phyloP scores from a whole-genome alignment of 2,329 filamentous ascomycete genomes.

The Cordyceps farinosa region DNA sequence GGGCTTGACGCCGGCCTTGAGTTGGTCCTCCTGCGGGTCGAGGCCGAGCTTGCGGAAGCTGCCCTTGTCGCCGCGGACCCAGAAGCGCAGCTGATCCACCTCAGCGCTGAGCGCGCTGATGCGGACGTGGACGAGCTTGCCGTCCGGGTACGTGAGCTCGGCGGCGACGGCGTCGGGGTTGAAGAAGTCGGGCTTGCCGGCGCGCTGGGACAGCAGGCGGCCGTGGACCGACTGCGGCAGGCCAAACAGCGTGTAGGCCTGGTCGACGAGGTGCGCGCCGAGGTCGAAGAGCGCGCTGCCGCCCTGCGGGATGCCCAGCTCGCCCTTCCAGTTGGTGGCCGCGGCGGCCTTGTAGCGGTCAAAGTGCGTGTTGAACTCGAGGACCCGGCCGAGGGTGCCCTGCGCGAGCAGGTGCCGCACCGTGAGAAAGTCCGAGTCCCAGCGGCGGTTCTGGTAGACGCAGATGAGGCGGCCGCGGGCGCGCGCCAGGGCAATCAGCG shows the following conservation, averaged over 20 bases:
- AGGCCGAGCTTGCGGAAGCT: constrained; percentile 69
- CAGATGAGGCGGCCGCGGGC: constrained; percentile 52
- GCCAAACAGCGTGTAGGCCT: constrained; percentile 68
- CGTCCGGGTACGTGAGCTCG: constrained; percentile 61
- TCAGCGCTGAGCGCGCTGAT: constrained; percentile 67
- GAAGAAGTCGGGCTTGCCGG: constrained; percentile 39
- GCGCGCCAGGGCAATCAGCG: constrained; percentile 55
- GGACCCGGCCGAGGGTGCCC: constrained; percentile 63
- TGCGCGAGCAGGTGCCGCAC: constrained; percentile 59
- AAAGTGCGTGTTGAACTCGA: constrained; percentile 78
- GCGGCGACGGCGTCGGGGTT: constrained; percentile 60
- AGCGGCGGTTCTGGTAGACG: constrained; percentile 75
- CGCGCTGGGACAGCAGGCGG: constrained; percentile 64
- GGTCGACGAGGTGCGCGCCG: constrained; percentile 73
- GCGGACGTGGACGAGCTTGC: constrained; percentile 65
- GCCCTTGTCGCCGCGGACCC: constrained; percentile 71
- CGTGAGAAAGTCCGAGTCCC: constrained; percentile 73
- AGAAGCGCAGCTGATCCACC: constrained; percentile 67
- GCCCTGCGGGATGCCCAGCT: constrained; percentile 55
- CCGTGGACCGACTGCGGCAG: constrained; percentile 64
- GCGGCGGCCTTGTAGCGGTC: constrained; percentile 65
- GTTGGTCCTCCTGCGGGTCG: constrained; percentile 73
- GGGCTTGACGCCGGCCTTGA: constrained; percentile 60
- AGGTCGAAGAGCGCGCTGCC: constrained; percentile 71
- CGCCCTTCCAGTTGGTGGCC: constrained; percentile 64